Base-by-base conservation (phyloP, 2,329 filamentous ascomycete genomes). In the Beauveria scarabaeidicola region DNA sequence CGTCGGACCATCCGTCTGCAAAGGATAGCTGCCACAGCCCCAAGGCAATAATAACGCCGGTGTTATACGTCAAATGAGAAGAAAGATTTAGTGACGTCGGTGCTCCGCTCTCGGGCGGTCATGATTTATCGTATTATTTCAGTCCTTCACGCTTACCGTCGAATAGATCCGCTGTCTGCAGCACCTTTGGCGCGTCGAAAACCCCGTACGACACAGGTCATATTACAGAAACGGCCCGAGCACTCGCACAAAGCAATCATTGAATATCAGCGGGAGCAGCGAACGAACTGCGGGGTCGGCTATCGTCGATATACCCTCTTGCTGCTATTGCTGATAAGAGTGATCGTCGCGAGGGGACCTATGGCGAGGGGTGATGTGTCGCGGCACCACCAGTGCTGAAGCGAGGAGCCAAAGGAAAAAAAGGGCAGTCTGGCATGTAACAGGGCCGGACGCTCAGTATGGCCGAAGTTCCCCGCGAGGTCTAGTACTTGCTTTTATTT, bases 381-480 rank as follows among this genome's bases (percentile, higher is more conserved):
- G 47, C 47, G 19, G 21, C 47, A 51, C 29, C 58, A 40, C 25
- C 56, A 15, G 25, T 27, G 44, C 25, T 32, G 25, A 50, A 19
- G 21, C 23, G 19, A 52, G 25, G 17, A 13, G 60, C 40, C 59
- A 40, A 38, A 59, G 46, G 32, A 63, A 60, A 61, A 58, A 61
- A 61, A 52, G 62, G 58, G 57, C 58, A 51, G 61, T 64, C 59
- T 62, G 61, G 63, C 64, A 58, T 60, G 58, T 62, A 59, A 61
- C 59, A 48, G 50, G 52, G 23, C 21, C 41, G 15, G 11, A 15
- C 44, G 25, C 29, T 36, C 29, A 38, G 23, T 52, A 52, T 54
- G 56, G 32, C 40, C 47, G 19, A 52, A 52, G 27, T 44, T n/a
- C 55, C 52, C 47, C 47, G 38, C 47, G 21, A 11, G 36, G 36